Evolutionary conservation across 805 yeast species (phyloP).

Genomic region (Candida maris): DNA sequence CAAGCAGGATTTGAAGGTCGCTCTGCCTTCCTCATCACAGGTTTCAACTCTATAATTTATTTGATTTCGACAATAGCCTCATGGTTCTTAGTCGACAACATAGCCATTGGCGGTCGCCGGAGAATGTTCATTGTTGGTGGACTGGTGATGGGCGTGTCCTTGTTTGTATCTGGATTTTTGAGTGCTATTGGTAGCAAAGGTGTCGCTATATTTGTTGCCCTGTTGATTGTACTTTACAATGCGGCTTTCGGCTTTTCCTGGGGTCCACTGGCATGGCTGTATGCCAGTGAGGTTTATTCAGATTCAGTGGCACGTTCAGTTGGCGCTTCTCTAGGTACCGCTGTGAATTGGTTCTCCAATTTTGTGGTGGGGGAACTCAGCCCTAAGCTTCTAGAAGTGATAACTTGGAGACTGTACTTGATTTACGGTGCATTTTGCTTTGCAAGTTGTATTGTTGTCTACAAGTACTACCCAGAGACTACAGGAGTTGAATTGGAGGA

Average conservation of each 20-base stretch:
- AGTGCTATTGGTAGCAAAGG: conserved; percentile 44
- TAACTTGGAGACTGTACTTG: conserved; percentile 75
- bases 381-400: conserved; percentile 70
- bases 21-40: conserved; percentile 82
- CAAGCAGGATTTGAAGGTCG: conserved; percentile 89
- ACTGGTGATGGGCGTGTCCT: conserved; percentile 65
- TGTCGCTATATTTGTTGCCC: conserved; percentile 70
- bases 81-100: conserved; percentile 74
- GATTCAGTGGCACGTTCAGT: conserved; percentile 69
- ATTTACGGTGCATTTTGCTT: conserved; percentile 73
- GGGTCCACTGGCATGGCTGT: conserved; percentile 91
- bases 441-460: conserved; percentile 39
- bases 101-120: conserved; percentile 68
- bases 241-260: conserved; percentile 84
- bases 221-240: conserved; percentile 70
- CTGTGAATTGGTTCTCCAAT: conserved; percentile 87
- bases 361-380: conserved; percentile 90
- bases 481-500: conserved; percentile 51
- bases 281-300: conserved; percentile 81
- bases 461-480: conserved; percentile 50
- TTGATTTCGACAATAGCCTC: conserved; percentile 73
- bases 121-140: conserved; percentile 75
- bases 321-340: conserved; percentile 84
- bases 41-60: conserved; percentile 62
- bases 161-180: conserved; percentile 59